Evolutionary conservation across 208 protist genomes (phyloP).

Genomic region (Leptomonas seymouri): DNA sequence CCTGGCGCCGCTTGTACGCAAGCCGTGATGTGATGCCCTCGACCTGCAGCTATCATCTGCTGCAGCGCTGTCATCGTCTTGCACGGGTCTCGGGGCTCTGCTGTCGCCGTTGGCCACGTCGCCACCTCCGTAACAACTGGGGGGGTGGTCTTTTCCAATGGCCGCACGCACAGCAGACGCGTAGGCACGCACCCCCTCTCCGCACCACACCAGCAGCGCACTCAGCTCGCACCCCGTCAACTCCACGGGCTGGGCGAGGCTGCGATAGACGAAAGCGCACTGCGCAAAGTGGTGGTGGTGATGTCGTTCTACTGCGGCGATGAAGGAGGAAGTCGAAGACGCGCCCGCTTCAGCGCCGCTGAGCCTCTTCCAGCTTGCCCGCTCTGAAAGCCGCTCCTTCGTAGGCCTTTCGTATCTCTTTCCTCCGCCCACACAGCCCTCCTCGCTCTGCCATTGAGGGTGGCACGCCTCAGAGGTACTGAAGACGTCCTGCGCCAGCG

Average conservation of each 20-base stretch:
- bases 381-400: not conserved
- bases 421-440: not conserved
- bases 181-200: conserved; percentile 11
- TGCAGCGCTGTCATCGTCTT: not conserved
- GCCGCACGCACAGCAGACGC: not conserved
- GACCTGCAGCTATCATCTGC: not conserved
- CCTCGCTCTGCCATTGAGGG: not conserved
- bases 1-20: not conserved
- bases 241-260: conserved; percentile 4
- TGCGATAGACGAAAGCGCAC: conserved; percentile 1
- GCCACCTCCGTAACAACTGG: not conserved
- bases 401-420: not conserved
- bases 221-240: conserved; percentile 37
- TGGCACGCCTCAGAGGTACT: not conserved
- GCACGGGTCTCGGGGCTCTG: not conserved
- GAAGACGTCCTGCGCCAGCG: conserved; percentile 24
- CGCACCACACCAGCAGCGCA: conserved; percentile 43
- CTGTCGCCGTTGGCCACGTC: not conserved
- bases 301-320: not conserved
- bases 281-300: not conserved
- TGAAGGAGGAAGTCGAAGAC: not conserved
- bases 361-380: not conserved
- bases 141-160: not conserved
- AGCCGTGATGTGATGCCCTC: not conserved
- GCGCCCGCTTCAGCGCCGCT: not conserved